Base-by-base conservation (phyloP, 805 yeast species). In the Cyberlindnera maritima region DNA sequence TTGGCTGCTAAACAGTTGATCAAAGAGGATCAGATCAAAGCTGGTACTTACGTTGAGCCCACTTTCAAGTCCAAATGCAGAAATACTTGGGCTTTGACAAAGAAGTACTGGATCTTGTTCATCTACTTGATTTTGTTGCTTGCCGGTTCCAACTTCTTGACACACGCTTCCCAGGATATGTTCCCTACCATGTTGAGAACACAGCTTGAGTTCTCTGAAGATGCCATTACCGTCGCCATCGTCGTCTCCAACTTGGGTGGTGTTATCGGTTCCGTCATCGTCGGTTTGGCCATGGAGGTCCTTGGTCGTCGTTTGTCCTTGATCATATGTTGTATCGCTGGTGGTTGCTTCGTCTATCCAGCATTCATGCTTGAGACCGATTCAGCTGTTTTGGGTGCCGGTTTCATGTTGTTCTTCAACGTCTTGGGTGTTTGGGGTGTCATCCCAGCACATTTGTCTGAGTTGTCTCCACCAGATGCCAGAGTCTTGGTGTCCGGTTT, bases 401-500 rank as follows among this genome's bases (percentile, higher is more conserved):
- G 83, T 2, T 84, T 83, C 66, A 81, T 81, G 70, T 58, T 82
- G 53, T 86, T 81, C 63, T 76, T 77, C 59, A 75, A 77, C 47
- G 83, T 84, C 11, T 80, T 81, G 64, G 90, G 89, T 34, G 82
- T 83, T 3, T 85, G 88, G 85, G 89, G 89, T 52, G 79, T 84
- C 42, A 70, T 79, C 13, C 89, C 90, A 29, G 73, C 80, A 28
- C 83, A 83, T 61, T 66, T 85, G 34, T 70, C 83, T 7, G 91
- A 85, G 62, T 68, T 85, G 43, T 76, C 87, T 15, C 84, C 82
- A 48, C 83, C 86, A 23, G 77, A 79, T 36, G 80, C 81, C 56
- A 71, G 88, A 59, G 72, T 86, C 2, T 72, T 83, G 56, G 73
- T 82, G 28, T 75, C 77, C 25, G 88, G 88, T 45, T 65, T 80